These are phyloP conservation scores for Aspergillus coremiiformis DNA, from an alignment of 495 filamentous ascomycete genomes.

Conservation along the genomic window DNA sequence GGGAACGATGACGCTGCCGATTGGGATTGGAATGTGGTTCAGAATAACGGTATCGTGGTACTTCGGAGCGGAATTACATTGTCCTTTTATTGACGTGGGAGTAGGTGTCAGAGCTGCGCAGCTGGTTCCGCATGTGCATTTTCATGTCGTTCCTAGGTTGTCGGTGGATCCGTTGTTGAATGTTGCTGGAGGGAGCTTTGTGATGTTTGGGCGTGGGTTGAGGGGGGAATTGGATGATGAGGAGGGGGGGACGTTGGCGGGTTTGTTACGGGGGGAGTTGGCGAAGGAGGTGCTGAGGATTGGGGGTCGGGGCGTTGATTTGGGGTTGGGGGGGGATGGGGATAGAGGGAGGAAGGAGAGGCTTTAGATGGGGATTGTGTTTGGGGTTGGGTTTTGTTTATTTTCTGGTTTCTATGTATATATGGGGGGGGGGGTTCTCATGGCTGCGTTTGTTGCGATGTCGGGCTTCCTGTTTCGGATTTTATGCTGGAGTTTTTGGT, in stretches of 20 bases:
- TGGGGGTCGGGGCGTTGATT: slow-evolving; percentile 37
- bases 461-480: slow-evolving; percentile 1
- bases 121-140: slow-evolving; percentile 86
- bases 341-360: slow-evolving; percentile 7
- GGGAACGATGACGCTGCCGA: slow-evolving; percentile 36
- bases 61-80: too few relatives aligned
- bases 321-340: slow-evolving; percentile 24
- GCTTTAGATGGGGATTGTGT: slow-evolving; percentile 19
- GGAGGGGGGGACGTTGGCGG: slow-evolving; percentile 59
- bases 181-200: slow-evolving; percentile 50
- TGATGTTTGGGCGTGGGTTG: slow-evolving; percentile 77
- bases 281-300: slow-evolving; percentile 46
- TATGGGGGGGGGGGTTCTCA: too few relatives aligned
- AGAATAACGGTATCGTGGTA: slow-evolving; percentile 87
- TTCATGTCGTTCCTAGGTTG: slow-evolving; percentile 79
- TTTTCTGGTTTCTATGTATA: background rate
- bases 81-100: background rate
- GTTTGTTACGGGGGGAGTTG: slow-evolving; percentile 54
- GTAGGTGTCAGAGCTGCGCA: slow-evolving; percentile 74
- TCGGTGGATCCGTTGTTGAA: slow-evolving; percentile 19
- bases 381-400: background rate
- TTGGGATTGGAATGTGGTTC: slow-evolving; percentile 80
- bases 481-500: slow-evolving; percentile 1
- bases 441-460: slow-evolving; percentile 1
- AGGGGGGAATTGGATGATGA: slow-evolving; percentile 82